These are phyloP conservation scores for Ophidiomyces ophidiicola DNA, from an alignment of 2,329 filamentous ascomycete genomes.

Conservation along the genomic window DNA sequence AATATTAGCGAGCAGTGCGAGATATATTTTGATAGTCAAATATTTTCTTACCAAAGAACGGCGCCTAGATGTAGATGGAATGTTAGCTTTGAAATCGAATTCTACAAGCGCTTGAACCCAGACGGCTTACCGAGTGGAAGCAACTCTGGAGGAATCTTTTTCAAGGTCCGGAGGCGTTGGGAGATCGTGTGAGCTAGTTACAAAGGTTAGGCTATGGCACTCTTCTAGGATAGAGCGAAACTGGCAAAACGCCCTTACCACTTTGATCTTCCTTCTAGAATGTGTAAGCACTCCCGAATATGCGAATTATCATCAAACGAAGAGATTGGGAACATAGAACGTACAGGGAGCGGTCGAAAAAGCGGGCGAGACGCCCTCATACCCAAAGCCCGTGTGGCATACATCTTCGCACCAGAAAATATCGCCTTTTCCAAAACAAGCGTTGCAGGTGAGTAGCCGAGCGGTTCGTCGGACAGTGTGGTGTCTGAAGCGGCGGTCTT, in stretches of 20 bases:
- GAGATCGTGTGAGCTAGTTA: constrained; percentile 81
- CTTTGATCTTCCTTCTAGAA: constrained; percentile 11
- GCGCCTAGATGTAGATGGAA: constrained; percentile 48
- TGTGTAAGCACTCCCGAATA: constrained; percentile 4
- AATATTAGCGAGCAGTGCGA: constrained; percentile 17
- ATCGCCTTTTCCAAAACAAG: not conserved
- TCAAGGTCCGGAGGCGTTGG: constrained; percentile 80
- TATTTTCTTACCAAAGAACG: constrained; percentile 62
- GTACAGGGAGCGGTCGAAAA: constrained; percentile 10
- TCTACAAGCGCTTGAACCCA: not conserved
- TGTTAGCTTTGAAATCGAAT: constrained; percentile 1
- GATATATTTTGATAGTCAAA: constrained; percentile 14
- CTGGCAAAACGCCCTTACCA: not conserved
- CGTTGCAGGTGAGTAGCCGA: too few species aligned
- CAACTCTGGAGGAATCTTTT: constrained; percentile 85
- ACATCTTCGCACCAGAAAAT: constrained; percentile 3
- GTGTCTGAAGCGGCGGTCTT: constrained; percentile 5
- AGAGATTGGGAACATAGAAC: constrained; percentile 4
- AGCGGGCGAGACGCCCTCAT: constrained; percentile 9
- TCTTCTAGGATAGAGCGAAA: not conserved
- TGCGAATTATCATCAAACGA: not conserved
- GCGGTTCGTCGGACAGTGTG: not conserved
- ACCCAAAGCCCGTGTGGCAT: constrained; percentile 7
- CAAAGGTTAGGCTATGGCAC: constrained; percentile 9
- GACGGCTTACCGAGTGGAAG: constrained; percentile 69